Base-by-base conservation (phyloP, 2,329 filamentous ascomycete species). In the Talaromyces sp. region DNA sequence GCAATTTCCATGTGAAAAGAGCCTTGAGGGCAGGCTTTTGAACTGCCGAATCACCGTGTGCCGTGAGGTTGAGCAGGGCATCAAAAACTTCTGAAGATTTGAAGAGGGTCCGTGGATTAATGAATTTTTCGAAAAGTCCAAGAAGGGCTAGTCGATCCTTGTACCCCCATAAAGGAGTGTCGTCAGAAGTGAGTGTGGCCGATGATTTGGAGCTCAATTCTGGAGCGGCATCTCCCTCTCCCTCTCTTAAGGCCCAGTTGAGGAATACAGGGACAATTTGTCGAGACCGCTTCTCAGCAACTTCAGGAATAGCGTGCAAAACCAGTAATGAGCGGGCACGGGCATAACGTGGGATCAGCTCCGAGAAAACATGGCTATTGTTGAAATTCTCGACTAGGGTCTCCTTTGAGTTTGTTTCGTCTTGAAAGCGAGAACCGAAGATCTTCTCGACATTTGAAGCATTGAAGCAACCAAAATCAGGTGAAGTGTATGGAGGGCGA, bases 41-140 rank as follows among this genome's bases (percentile, higher is more conserved):
- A 16, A 96, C 86, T 67, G 97, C 94, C 3, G 88, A 83, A 71
- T 99, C 95, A 68, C 95, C 95, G 71, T 97, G 96, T 51, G 88
- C 86, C 66, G 97, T 81, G 27, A 97, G 82, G 34, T 84, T 82
- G 18, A 97, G 79, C 28, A 98, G 80, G 16, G 91, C 87, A 7
- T 85, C 78, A 68, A 93, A 90, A 0, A 96, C 93, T 60, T 91
- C 87, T 9, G 86, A 81, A 34, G 89, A 85, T 69, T 87, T 89
- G 75, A 87, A 98, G 4, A 99, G 79, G 0, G 92, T 92, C 68
- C 84, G 90, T 0, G 95, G 92, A 70, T 99, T 99, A 56, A 84
- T 80, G 71, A 98, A 98, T 65, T 92, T 87, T 0, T 90, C 85
- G 70, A 99, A 92, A 5, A 99, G 82, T 1, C 83, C 83, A 36